These are phyloP conservation scores for Symbiodinium pilosum DNA, from an alignment of 73 alveolate genomes.

Conservation along the genomic window DNA sequence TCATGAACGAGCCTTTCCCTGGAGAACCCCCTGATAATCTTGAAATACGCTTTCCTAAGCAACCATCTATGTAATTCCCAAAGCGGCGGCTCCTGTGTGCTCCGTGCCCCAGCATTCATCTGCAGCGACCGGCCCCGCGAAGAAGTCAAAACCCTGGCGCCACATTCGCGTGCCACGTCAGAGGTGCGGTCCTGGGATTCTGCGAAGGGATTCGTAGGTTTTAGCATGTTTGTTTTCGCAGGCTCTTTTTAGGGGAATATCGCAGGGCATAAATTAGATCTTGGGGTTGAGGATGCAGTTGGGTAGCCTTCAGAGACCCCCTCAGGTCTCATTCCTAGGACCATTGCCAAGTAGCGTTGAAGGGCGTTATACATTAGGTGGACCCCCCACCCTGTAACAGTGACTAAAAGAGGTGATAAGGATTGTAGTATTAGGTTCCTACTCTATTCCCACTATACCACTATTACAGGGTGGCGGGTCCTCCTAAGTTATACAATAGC, in stretches of 20 bases:
- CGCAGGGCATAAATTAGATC: neutral
- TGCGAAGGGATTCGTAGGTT: no score
- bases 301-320: no score
- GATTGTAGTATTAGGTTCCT: no score
- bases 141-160: conserved; percentile 20
- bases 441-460: no score
- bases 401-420: no score
- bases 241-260: neutral
- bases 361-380: no score
- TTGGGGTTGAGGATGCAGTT: neutral
- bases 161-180: conserved; percentile 28
- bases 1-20: no score
- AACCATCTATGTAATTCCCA: neutral
- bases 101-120: conserved; percentile 60
- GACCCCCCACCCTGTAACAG: no score
- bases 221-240: neutral
- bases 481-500: no score
- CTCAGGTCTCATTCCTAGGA: neutral
- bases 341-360: neutral
- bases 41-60: neutral
- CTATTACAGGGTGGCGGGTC: no score
- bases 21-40: no score
- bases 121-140: conserved; percentile 83
- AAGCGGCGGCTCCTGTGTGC: conserved; percentile 16
- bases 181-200: conserved; percentile 86